phyloP scores from a whole-genome alignment of 305 asterid genomes.

The Fraxinus nigra region DNA sequence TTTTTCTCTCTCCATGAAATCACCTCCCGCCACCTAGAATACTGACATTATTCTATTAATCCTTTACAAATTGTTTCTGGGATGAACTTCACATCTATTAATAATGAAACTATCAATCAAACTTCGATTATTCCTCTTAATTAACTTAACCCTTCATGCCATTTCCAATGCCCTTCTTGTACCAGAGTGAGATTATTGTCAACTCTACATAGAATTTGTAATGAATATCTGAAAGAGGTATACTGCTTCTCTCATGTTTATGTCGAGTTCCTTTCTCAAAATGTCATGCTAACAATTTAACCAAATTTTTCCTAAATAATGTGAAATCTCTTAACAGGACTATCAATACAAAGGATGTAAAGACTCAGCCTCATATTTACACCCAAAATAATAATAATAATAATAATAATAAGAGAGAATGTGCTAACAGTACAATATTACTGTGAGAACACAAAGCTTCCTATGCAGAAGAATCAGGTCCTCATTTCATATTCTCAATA shows the following conservation, averaged over 20 bases:
- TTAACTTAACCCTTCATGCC: not conserved
- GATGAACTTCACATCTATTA: no score
- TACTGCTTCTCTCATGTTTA: not conserved
- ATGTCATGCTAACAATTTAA: not conserved
- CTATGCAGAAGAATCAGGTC: not conserved
- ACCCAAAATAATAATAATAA: not conserved
- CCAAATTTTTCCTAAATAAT: not conserved
- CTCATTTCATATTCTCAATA: not conserved
- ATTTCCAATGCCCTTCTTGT: not conserved
- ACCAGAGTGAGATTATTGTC: not conserved
- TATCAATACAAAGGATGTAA: not conserved
- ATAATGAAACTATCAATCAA: no score
- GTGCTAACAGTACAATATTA: not conserved
- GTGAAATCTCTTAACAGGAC: not conserved
- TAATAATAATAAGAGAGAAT: not conserved
- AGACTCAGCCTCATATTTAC: not conserved
- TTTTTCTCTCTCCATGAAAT: no score
- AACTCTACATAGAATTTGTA: not conserved
- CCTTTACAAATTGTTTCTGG: no score
- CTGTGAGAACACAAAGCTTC: not conserved
- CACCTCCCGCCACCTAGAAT: no score
- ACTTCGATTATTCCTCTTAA: no score
- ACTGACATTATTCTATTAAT: no score
- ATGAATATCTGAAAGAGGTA: not conserved
- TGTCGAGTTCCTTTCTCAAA: not conserved